A percentile compares a stretch with the other conserved stretches of the same genome.
These are phyloP conservation scores for Sistotremastrum suecicum DNA, from an alignment of 768 basidiomycete species.

Conservation along the genomic window DNA sequence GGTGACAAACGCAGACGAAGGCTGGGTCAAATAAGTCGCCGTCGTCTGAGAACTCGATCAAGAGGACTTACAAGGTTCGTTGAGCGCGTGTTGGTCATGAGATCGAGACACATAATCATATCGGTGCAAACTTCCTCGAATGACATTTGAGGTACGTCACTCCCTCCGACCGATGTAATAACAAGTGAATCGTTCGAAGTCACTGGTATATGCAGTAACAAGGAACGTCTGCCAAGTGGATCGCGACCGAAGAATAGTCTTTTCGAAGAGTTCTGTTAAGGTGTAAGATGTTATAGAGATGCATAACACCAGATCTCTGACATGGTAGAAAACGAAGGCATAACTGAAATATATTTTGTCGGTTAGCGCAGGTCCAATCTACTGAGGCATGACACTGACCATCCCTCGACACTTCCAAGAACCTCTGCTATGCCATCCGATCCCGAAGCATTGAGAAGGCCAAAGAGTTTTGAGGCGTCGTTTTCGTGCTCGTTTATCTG, in stretches of 20 bases:
- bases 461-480: constrained; percentile 48
- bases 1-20: too few species aligned
- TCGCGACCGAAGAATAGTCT: constrained; percentile 66
- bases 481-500: constrained; percentile 53
- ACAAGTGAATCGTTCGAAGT: constrained; percentile 35
- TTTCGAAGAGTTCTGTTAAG: constrained; percentile 24
- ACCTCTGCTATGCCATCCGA: constrained; percentile 32
- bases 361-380: not conserved
- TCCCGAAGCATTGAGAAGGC: constrained; percentile 12
- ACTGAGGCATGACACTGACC: constrained; percentile 36
- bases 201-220: constrained; percentile 54
- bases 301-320: constrained; percentile 17
- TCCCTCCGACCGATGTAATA: constrained; percentile 52
- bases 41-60: constrained; percentile 25
- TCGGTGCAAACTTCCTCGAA: constrained; percentile 53
- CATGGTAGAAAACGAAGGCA: constrained; percentile 70
- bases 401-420: constrained; percentile 61
- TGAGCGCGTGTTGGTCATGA: constrained; percentile 11
- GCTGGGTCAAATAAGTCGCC: constrained; percentile 7
- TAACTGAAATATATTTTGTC: constrained; percentile 31
- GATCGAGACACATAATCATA: constrained; percentile 39
- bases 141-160: constrained; percentile 26
- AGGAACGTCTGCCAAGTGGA: constrained; percentile 76
- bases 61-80: constrained; percentile 8
- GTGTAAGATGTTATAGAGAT: constrained; percentile 2